Conservation (phyloP, 2,329 filamentous ascomycete species). For the Trichoderma citrinoviride region DNA sequence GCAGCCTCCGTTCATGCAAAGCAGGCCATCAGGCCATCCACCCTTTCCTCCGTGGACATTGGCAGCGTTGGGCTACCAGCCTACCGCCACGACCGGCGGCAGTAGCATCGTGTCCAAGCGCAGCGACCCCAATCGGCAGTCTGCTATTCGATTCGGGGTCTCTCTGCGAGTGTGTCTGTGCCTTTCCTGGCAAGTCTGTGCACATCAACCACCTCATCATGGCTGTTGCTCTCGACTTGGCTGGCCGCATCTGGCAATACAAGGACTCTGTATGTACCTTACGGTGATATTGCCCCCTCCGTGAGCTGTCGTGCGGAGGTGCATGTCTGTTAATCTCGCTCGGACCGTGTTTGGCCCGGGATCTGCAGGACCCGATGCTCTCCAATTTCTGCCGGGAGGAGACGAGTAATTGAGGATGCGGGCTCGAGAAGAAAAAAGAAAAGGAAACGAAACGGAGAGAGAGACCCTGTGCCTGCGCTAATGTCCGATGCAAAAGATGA, state of each 20-base stretch:
- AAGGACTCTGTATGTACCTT: too few species aligned
- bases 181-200: conserved; percentile 1
- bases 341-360: conserved; percentile 9
- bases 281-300: neutral
- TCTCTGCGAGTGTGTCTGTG: neutral
- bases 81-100: neutral
- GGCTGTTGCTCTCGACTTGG: neutral
- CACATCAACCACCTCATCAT: neutral
- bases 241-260: neutral
- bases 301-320: conserved; percentile 5
- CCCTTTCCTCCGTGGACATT: neutral
- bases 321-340: conserved; percentile 17
- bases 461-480: neutral
- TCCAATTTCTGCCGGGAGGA: neutral
- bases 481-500: neutral
- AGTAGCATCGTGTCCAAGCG: neutral
- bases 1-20: conserved; percentile 16
- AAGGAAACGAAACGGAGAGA: neutral
- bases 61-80: too few species aligned
- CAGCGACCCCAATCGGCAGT: neutral
- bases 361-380: conserved; percentile 8
- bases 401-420: neutral
- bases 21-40: conserved; percentile 11
- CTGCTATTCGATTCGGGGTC: neutral
- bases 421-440: neutral